Evolutionary conservation across 768 basidiomycete species (phyloP).

Genomic region (Hysterangium stoloniferum): DNA sequence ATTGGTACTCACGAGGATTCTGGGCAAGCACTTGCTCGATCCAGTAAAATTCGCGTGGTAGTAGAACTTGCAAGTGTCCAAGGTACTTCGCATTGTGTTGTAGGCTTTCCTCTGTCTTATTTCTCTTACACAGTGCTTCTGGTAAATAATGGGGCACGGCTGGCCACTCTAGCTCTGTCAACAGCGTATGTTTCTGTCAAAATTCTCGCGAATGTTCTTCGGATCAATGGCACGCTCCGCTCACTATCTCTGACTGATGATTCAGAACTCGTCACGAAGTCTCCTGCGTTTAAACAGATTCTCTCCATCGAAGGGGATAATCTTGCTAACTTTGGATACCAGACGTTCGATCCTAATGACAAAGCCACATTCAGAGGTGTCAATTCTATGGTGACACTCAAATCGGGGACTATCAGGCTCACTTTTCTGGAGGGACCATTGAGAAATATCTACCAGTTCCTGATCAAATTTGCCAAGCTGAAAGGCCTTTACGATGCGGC

Average conservation of each 20-base stretch:
- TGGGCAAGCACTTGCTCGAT: constrained; percentile 7
- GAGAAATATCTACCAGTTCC: constrained; percentile 78
- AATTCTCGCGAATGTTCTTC: constrained; percentile 62
- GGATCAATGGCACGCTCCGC: constrained; percentile 74
- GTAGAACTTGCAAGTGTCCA: constrained; percentile 80
- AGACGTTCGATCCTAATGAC: constrained; percentile 75
- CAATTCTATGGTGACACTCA: constrained; percentile 74
- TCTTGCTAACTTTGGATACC: constrained; percentile 89
- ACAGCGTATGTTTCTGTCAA: constrained; percentile 82
- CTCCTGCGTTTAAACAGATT: constrained; percentile 71
- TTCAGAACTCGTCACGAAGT: constrained; percentile 39
- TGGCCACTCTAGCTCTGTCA: constrained; percentile 85
- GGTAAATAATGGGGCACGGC: constrained; percentile 54
- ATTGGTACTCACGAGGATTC: constrained; percentile 8
- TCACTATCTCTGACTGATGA: constrained; percentile 78
- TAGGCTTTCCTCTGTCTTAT: neutral
- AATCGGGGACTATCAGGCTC: constrained; percentile 84
- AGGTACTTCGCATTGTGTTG: constrained; percentile 37
- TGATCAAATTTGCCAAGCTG: constrained; percentile 78
- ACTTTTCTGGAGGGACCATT: constrained; percentile 88
- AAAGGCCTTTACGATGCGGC: constrained; percentile 95
- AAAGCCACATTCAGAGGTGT: constrained; percentile 63
- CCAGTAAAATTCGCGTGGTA: constrained; percentile 67
- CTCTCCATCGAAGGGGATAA: constrained; percentile 92
- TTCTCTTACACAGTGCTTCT: constrained; percentile 52